Base-by-base conservation (phyloP, 768 basidiomycete species). In the Pisolithus albus region DNA sequence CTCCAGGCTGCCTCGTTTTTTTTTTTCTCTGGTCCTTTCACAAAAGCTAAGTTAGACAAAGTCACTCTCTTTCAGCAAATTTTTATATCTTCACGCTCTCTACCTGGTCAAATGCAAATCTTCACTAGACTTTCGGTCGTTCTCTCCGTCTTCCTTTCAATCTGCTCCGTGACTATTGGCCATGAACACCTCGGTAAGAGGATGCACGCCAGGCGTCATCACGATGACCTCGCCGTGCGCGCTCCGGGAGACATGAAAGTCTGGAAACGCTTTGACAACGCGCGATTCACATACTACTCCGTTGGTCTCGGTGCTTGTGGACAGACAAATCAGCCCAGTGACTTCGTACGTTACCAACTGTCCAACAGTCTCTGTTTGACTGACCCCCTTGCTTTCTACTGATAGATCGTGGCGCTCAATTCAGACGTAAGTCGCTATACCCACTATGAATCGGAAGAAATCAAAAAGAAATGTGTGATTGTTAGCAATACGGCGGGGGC, bases 401-500 rank as follows among this genome's bases (percentile, higher is more conserved):
- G 11, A 19, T 51, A 83, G 82, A 75, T 82, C 54, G 82, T 84
- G 37, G 81, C 81, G 1, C 61, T 74, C 37, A 61, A 72, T 48
- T 30, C 67, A 28, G 51, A 43, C 30, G 67, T 68, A 56, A 57
- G 53, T n/a, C 23, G 38, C 11, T 19, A 7, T 26, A 4, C 41
- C 9, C 24, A 38, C 30, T 19, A n/a, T 15, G 15, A 21, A 23
- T 30, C 34, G 26, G 9, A 34, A 39, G 34, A 6, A 8, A 39
- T 30, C 16, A 6, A 5, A 23, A 46, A 59, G n/a, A 65, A 40
- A 18, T 26, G 9, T 19, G 11, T 37, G n/a, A 50, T 47, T 46
- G 51, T 61, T 61, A 84, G 81, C 79, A 85, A 78, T 88, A 67
- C 67, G 73, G 68, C 30, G 57, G 64, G 37, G 75, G 75, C n/a